Percentiles rank a stretch among this genome's conserved stretches.
Conservation (phyloP, 2,329 filamentous ascomycete genomes). For the Scopulariopsis brevicaulis region DNA sequence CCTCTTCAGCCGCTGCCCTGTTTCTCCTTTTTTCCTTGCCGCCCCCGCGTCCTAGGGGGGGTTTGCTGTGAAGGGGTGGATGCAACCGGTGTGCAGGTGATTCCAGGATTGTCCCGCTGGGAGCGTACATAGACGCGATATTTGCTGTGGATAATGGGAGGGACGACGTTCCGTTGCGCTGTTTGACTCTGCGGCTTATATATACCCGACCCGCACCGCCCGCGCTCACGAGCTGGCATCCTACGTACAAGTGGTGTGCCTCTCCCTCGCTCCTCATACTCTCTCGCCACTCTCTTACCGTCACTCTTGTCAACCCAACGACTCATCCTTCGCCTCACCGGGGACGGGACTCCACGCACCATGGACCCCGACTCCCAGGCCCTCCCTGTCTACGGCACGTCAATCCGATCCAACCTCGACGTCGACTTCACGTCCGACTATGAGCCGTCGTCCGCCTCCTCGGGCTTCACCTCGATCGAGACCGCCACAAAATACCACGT, state of each 20-base stretch:
- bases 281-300: neutral
- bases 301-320: neutral
- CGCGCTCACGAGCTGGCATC: too few relatives aligned
- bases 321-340: neutral
- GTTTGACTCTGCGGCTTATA: too few relatives aligned
- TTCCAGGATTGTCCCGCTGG: too few relatives aligned
- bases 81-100: too few relatives aligned
- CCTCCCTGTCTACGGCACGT: neutral
- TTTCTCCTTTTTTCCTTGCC: too few relatives aligned
- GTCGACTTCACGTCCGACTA: slow-evolving; percentile 25
- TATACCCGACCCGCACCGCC: too few relatives aligned
- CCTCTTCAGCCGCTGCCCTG: neutral
- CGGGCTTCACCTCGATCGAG: slow-evolving; percentile 27
- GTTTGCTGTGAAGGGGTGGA: too few relatives aligned
- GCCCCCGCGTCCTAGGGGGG: too few relatives aligned
- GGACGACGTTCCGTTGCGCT: too few relatives aligned
- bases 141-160: too few relatives aligned
- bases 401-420: neutral
- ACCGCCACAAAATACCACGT: slow-evolving; percentile 18
- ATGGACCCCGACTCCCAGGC: neutral
- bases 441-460: slow-evolving; percentile 21
- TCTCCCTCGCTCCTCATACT: neutral
- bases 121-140: too few relatives aligned
- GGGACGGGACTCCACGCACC: neutral
- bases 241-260: too few relatives aligned